These are phyloP conservation scores for Pachysandra terminalis DNA, from an alignment of 164 flowering plant genomes.

Conservation along the genomic window DNA sequence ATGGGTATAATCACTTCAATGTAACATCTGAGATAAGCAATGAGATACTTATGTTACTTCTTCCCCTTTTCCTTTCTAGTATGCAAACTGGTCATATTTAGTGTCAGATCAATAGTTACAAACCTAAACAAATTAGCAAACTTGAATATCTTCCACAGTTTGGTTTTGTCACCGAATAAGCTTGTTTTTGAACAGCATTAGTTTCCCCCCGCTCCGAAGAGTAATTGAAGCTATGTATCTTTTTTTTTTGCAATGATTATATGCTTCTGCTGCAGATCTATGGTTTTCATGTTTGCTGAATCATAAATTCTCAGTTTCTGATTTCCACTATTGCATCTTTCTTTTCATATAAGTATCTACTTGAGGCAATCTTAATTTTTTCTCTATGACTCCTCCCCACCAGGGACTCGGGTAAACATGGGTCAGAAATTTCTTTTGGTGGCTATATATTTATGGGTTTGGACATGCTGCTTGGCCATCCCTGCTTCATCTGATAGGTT, in stretches of 20 bases:
- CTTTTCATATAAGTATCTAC: background rate
- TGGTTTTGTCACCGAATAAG: background rate
- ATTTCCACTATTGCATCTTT: background rate
- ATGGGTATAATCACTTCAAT: background rate
- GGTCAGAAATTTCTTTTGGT: constrained; percentile 17
- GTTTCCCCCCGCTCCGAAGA: background rate
- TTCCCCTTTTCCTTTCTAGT: too few species aligned
- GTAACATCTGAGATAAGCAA: background rate
- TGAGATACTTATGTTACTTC: background rate
- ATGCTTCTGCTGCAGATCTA: background rate
- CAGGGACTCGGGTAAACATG: constrained; percentile 17
- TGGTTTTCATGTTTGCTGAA: background rate
- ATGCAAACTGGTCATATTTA: too few species aligned
- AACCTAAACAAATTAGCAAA: background rate
- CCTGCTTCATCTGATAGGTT: constrained; percentile 34
- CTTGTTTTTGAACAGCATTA: background rate
- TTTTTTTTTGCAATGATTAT: background rate
- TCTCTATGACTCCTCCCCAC: background rate
- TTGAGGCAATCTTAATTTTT: background rate
- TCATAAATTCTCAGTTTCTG: background rate
- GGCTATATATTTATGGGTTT: constrained; percentile 22
- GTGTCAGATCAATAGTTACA: too few species aligned
- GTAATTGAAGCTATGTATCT: background rate
- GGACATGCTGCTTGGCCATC: constrained; percentile 14
- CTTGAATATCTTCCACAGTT: background rate